Base-by-base conservation (phyloP, 1,284 basidiomycete genomes). In the Ustilago shanxiensis region DNA sequence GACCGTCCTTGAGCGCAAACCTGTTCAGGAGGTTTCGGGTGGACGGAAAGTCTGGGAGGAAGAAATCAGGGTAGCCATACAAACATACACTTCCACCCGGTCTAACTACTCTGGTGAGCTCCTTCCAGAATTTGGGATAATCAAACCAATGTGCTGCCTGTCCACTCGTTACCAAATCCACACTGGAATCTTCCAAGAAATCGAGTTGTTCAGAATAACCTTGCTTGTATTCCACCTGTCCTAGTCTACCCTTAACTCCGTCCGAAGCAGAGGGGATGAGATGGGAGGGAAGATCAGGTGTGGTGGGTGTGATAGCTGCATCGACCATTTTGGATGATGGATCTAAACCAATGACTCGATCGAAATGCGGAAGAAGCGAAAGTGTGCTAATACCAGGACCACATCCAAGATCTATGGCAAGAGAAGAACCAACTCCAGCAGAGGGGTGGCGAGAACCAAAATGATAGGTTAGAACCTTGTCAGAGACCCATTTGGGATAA, bases 131-230 rank as follows among this genome's bases (percentile, higher is more conserved):
- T 68, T 88, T 89, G 3, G 86, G 82, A 89, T 92, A 93, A 80
- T 94, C 88, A 83, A 95, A 95, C 93, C 93, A 95, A 84, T 96
- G 94, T 0, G 91, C 91, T 0, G 94, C 91, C 86, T 95, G 94
- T 1, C 92, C 93, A 92, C 68, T 89, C 6, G 92, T 89, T 39
- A 93, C 87, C 64, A 95, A 85, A 85, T 95, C 94, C 3, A 93
- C 91, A 52, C 89, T 90, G 1, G 86, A 87, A 45, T 90, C 88
- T 28, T 87, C 84, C 3, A 92, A 67, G 55, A 90, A 89, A 0
- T 85, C 63, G 10, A 93, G 87, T 11, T 89, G 86, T 78, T 93
- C 92, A 3, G 90, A 90, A 5, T 87, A 72, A 13, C 88, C 89
- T 79, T 90, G 88, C 3, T 88, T 86, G 75, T 90, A 91, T 52